phyloP scores from a whole-genome alignment of 1,284 basidiomycete genomes.

The Dichomitus squalens region DNA sequence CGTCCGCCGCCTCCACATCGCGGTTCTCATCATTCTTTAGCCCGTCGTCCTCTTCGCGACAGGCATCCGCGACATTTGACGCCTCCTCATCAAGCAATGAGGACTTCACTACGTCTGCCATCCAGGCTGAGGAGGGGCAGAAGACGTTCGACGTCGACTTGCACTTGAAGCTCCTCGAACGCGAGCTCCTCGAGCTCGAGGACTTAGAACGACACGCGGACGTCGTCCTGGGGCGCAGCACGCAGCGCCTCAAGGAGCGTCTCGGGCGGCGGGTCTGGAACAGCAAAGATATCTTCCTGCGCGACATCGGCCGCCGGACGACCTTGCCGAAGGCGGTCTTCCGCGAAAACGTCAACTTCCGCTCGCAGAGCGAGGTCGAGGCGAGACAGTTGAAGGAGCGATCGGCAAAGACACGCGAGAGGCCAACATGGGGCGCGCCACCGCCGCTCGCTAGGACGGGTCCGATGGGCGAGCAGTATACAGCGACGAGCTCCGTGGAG shows the following conservation, averaged over 20 bases:
- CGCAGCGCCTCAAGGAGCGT: constrained; percentile 65
- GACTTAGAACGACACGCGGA: constrained; percentile 44
- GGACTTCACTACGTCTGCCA: neutral
- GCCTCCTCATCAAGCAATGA: neutral
- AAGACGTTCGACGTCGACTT: constrained; percentile 53
- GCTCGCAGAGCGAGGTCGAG: constrained; percentile 6
- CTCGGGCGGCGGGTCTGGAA: constrained; percentile 72
- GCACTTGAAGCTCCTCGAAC: constrained; percentile 56
- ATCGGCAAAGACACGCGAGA: neutral
- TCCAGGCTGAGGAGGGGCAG: constrained; percentile 7
- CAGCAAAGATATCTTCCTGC: constrained; percentile 56
- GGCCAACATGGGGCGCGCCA: neutral
- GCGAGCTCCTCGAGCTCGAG: constrained; percentile 53
- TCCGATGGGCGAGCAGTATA: neutral
- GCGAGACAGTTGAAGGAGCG: neutral
- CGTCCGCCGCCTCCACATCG: constrained; percentile 9
- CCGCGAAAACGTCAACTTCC: constrained; percentile 37
- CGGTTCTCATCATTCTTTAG: constrained; percentile 26
- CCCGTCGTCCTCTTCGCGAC: constrained; percentile 16
- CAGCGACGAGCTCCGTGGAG: neutral
- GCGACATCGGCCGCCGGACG: constrained; percentile 32
- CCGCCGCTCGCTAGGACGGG: neutral
- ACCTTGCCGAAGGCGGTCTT: constrained; percentile 38
- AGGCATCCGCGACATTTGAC: neutral
- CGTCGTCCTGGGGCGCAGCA: constrained; percentile 50